Base-by-base conservation (phyloP, 2,329 filamentous ascomycete species). In the Elsinoe fawcettii region DNA sequence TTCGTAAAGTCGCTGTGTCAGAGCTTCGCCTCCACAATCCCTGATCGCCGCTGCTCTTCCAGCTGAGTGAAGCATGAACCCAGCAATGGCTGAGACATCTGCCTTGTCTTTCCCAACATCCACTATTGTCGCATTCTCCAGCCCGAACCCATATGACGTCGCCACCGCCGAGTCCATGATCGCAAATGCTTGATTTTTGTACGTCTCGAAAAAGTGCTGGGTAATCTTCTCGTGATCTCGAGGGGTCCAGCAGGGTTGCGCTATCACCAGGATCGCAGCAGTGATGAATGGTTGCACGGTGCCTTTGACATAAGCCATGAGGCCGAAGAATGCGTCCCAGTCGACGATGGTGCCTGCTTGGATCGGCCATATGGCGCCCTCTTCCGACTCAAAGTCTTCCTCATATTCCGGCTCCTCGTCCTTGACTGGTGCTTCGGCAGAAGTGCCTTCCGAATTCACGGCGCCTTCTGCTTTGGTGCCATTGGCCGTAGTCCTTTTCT, bases 141-240 rank as follows among this genome's bases (percentile, higher is more conserved):
- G 80, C 9, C 90, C 91, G 67, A 95, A 97, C 58, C 93, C 84
- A 66, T 83, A 86, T 58, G 77, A 86, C 0, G 90, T 87, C 23
- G 93, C 91, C 47, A 95, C 75, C 2, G 89, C 91, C 64, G 90
- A 87, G 72, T 97, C 88, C 75, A 99, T 86, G 61, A 97, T 80
- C 65, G 87, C 91, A 54, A 99, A 87, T 0, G 89, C 90, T 0
- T 93, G 93, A 0, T 90, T 93, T 75, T 92, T 93, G 69, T 95
- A 96, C 73, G 93, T 95, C 73, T 99, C 93, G 67, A 99, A 99
- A 62, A 97, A 83, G 76, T 96, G 99, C 61, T 93, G 89, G 12
- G 91, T 88, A 63, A 99, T 85, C 37, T 81, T 82, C 73, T 97
- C 92, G 69, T 86, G 86, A 71, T 96, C 90, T 61, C 87, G 85